phyloP scores from a whole-genome alignment of 2,329 filamentous ascomycete genomes.

The Ophiosphaerella korrae region DNA sequence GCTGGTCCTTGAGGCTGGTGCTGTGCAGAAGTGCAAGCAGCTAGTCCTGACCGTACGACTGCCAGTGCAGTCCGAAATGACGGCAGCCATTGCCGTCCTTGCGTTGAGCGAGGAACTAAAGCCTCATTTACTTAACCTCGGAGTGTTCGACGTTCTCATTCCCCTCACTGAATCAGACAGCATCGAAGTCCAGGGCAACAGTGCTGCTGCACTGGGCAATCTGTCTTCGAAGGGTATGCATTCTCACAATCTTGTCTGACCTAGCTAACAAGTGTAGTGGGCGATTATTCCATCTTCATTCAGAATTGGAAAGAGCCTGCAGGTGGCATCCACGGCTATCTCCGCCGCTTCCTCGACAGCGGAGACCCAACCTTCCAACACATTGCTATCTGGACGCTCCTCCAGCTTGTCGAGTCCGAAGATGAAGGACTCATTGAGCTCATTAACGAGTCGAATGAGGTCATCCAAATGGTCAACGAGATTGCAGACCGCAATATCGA shows the following conservation, averaged over 20 bases:
- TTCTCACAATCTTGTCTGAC: background rate
- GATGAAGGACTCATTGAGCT: slow-evolving; percentile 86
- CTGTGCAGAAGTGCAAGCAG: slow-evolving; percentile 98
- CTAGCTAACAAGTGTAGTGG: slow-evolving; percentile 64
- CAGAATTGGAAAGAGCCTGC: slow-evolving; percentile 91
- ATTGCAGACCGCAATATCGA: slow-evolving; percentile 91
- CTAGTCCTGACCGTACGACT: slow-evolving; percentile 90
- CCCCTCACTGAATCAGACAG: slow-evolving; percentile 93
- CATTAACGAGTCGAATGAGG: slow-evolving; percentile 87
- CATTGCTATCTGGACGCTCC: slow-evolving; percentile 96
- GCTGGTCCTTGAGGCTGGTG: slow-evolving; percentile 92
- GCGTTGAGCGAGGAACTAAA: slow-evolving; percentile 96
- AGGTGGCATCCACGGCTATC: slow-evolving; percentile 93
- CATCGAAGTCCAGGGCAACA: slow-evolving; percentile 98
- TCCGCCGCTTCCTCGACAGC: slow-evolving; percentile 89
- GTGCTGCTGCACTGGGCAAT: slow-evolving; percentile 92
- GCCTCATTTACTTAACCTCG: slow-evolving; percentile 83
- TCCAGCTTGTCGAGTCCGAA: slow-evolving; percentile 94
- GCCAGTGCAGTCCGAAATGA: slow-evolving; percentile 98
- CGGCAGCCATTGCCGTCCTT: slow-evolving; percentile 95
- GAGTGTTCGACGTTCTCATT: slow-evolving; percentile 95
- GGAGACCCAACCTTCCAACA: slow-evolving; percentile 98
- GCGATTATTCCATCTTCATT: slow-evolving; percentile 95
- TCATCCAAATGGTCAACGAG: slow-evolving; percentile 87
- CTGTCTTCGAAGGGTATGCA: slow-evolving; percentile 88